These are phyloP conservation scores for Selenicereus undatus DNA, from an alignment of 148 eudicot genomes.

Conservation along the genomic window DNA sequence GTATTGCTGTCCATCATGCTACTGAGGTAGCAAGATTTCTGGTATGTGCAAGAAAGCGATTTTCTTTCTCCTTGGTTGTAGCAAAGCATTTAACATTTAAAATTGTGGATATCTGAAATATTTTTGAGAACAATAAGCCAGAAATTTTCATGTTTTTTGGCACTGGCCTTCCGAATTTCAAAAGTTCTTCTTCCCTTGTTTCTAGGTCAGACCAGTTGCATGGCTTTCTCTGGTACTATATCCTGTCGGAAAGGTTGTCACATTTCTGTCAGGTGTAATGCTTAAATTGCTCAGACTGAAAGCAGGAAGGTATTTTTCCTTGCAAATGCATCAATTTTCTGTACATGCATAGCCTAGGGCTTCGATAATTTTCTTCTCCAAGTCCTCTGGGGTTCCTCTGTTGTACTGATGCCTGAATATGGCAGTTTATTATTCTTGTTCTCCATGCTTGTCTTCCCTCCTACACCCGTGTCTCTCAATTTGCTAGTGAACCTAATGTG, in stretches of 20 bases:
- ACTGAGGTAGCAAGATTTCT: constrained; percentile 19
- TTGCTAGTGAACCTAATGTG: constrained; percentile 18
- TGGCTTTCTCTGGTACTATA: constrained; percentile 19
- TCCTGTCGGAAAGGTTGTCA: constrained; percentile 21
- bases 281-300: constrained; percentile 15
- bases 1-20: constrained; percentile 20
- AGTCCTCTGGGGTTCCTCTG: not conserved
- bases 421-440: not conserved
- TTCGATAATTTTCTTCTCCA: not conserved
- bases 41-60: not conserved
- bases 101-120: not conserved
- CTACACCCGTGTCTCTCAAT: not conserved
- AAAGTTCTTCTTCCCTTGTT: not conserved
- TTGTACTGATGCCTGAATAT: not conserved
- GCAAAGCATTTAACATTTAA: too few species aligned
- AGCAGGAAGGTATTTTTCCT: constrained; percentile 10
- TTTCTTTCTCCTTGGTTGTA: not conserved
- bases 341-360: too few species aligned
- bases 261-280: constrained; percentile 11
- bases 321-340: not conserved
- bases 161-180: not conserved
- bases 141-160: not conserved
- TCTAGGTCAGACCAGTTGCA: constrained; percentile 18
- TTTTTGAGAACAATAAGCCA: too few species aligned
- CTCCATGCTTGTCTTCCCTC: not conserved